These are phyloP conservation scores for Kodamaea arcana DNA, from an alignment of 1,139 yeast genomes.

Conservation along the genomic window DNA sequence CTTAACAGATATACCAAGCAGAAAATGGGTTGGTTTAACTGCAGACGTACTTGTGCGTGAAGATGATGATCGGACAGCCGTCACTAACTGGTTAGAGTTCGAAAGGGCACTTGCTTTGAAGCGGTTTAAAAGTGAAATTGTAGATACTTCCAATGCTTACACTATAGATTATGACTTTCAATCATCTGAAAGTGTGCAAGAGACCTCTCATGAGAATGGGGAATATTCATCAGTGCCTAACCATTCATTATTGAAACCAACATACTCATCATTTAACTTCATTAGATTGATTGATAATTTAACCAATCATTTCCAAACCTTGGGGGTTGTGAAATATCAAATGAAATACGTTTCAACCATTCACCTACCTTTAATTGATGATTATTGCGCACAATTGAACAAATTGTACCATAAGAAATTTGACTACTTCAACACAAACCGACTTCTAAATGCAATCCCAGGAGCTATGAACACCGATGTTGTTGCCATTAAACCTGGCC, in stretches of 20 bases:
- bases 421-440: constrained; percentile 35
- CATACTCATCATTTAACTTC: constrained; percentile 61
- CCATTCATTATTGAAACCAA: constrained; percentile 48
- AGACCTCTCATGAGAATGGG: background rate
- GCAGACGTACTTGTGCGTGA: constrained; percentile 47
- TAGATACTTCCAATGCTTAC: constrained; percentile 52
- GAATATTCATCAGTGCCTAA: constrained; percentile 3
- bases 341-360: constrained; percentile 65
- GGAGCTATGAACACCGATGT: constrained; percentile 25
- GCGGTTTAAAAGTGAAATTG: constrained; percentile 55
- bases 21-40: constrained; percentile 57
- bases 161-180: constrained; percentile 53
- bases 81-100: constrained; percentile 57
- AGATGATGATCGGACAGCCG: constrained; percentile 26
- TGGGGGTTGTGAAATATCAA: constrained; percentile 60
- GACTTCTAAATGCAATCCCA: constrained; percentile 37
- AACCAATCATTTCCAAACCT: constrained; percentile 56
- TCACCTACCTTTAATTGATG: constrained; percentile 61
- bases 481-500: constrained; percentile 26
- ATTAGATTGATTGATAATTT: constrained; percentile 63
- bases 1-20: constrained; percentile 22
- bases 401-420: constrained; percentile 46
- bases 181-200: too few relatives aligned
- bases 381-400: constrained; percentile 50
- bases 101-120: constrained; percentile 57